Conservation (phyloP, 1,284 basidiomycete genomes). For the Gymnopus androsaceus region DNA sequence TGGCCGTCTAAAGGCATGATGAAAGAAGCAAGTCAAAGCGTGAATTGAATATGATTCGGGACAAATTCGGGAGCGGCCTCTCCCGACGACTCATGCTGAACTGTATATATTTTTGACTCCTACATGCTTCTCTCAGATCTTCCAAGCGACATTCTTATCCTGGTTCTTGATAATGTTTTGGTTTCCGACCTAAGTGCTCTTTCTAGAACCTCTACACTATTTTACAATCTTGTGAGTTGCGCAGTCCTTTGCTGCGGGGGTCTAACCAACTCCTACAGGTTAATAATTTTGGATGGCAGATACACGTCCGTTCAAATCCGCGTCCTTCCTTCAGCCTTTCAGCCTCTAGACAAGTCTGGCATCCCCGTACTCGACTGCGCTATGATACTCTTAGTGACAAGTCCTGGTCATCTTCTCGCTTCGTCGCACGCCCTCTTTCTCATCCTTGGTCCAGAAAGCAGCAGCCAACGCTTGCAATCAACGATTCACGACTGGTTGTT, state of each 20-base stretch:
- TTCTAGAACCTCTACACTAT: slow-evolving; percentile 32
- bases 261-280: slow-evolving; percentile 43
- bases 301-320: slow-evolving; percentile 49
- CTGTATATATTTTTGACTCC: not conserved
- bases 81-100: no score
- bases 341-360: slow-evolving; percentile 48
- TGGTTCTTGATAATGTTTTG: slow-evolving; percentile 50
- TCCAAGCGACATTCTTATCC: slow-evolving; percentile 60
- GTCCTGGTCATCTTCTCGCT: slow-evolving; percentile 52
- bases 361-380: slow-evolving; percentile 44
- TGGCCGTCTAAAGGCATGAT: slow-evolving; percentile 77
- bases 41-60: no score
- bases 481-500: slow-evolving; percentile 56
- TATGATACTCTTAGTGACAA: slow-evolving; percentile 57
- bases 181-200: slow-evolving; percentile 48
- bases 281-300: slow-evolving; percentile 59
- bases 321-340: slow-evolving; percentile 56
- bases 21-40: no score
- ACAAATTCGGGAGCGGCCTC: no score
- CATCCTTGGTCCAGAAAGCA: slow-evolving; percentile 59
- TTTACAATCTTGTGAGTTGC: slow-evolving; percentile 9
- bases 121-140: slow-evolving; percentile 33
- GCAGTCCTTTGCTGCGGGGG: not conserved
- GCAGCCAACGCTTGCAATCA: slow-evolving; percentile 63
- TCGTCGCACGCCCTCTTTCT: slow-evolving; percentile 70